Conservation (phyloP, 768 basidiomycete species). For the Pisolithus marmoratus region DNA sequence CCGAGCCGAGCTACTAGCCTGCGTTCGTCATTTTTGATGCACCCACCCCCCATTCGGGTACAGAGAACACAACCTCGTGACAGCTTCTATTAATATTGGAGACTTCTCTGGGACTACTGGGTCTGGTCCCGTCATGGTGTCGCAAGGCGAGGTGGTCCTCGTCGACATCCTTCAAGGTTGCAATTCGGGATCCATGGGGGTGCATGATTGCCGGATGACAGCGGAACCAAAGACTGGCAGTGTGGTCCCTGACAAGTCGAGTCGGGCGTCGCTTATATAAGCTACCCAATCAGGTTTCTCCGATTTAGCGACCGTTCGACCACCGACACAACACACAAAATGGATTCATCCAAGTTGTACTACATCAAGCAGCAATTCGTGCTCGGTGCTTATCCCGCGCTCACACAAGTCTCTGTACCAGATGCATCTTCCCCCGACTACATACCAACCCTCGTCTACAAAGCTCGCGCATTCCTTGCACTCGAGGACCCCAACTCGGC, state of each 20-base stretch:
- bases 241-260: too few relatives aligned
- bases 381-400: constrained; percentile 67
- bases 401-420: constrained; percentile 51
- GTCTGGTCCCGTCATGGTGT: too few relatives aligned
- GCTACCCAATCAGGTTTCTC: too few relatives aligned
- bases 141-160: too few relatives aligned
- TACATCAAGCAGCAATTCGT: constrained; percentile 72
- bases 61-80: neutral
- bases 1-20: constrained; percentile 20
- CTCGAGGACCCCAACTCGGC: constrained; percentile 55
- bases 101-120: too few relatives aligned
- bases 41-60: neutral
- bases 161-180: too few relatives aligned
- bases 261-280: too few relatives aligned
- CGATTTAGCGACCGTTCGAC: too few relatives aligned
- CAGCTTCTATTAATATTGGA: too few relatives aligned
- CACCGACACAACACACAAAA: constrained; percentile 13
- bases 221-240: too few relatives aligned
- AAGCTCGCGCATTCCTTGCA: constrained; percentile 74
- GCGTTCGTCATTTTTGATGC: neutral
- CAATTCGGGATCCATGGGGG: too few relatives aligned
- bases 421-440: constrained; percentile 61
- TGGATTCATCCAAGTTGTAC: constrained; percentile 62
- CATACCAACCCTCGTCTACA: constrained; percentile 61
- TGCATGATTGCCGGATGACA: too few relatives aligned